phyloP scores from a whole-genome alignment of 805 yeast species.

The Yamadazyma tumulicola region DNA sequence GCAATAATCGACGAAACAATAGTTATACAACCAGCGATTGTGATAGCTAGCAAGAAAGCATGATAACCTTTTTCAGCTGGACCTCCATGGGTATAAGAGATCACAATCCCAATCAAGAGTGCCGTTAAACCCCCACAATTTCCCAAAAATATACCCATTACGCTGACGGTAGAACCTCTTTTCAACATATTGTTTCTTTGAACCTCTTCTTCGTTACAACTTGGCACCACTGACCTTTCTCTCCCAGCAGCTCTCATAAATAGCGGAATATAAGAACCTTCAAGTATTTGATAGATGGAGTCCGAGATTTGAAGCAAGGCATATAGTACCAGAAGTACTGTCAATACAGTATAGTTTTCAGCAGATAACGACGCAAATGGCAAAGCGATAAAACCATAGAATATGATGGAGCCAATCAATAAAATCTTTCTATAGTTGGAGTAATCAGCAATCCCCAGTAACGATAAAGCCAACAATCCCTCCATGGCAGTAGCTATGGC shows the following conservation, averaged over 20 bases:
- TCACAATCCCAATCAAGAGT: constrained; percentile 34
- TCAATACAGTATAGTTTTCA: constrained; percentile 17
- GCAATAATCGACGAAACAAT: constrained; percentile 21
- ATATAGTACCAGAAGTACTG: constrained; percentile 26
- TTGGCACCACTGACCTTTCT: background rate
- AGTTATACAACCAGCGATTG: constrained; percentile 37
- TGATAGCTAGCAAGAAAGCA: constrained; percentile 35
- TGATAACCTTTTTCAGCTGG: constrained; percentile 25
- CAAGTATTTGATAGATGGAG: constrained; percentile 33
- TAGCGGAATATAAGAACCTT: constrained; percentile 38
- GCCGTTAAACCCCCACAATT: constrained; percentile 39
- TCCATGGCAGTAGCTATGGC: constrained; percentile 39
- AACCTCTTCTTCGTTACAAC: constrained; percentile 17
- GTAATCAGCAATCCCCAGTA: constrained; percentile 41
- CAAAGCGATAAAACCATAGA: constrained; percentile 31
- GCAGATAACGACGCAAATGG: constrained; percentile 33
- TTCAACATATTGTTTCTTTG: constrained; percentile 22
- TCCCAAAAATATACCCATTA: constrained; percentile 32
- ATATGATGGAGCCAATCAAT: constrained; percentile 25
- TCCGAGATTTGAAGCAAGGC: constrained; percentile 24
- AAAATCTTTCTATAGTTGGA: constrained; percentile 33
- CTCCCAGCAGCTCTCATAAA: constrained; percentile 31
- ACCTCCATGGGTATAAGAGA: constrained; percentile 23
- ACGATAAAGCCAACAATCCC: constrained; percentile 29
- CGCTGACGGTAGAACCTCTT: constrained; percentile 34